These are phyloP conservation scores for Pleoardoris graminearum DNA, from an alignment of 2,329 filamentous ascomycete species.

Conservation along the genomic window DNA sequence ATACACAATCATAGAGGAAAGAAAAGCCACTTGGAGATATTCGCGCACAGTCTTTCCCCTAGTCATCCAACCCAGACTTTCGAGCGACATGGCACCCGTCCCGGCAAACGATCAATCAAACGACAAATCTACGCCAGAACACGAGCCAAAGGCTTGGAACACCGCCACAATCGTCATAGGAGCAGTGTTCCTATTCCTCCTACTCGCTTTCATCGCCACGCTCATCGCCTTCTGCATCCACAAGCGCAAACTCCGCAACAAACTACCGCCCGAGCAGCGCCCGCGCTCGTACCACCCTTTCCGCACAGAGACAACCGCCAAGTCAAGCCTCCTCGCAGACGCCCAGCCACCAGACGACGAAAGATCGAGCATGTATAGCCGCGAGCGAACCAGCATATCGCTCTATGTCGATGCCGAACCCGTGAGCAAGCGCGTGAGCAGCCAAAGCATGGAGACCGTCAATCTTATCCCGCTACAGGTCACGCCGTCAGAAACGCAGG, in stretches of 20 bases:
- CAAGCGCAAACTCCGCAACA: slow-evolving; percentile 29
- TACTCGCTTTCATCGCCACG: slow-evolving; percentile 23
- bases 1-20: slow-evolving; percentile 8
- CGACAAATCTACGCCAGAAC: slow-evolving; percentile 12
- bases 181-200: slow-evolving; percentile 29
- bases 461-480: slow-evolving; percentile 34
- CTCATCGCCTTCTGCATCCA: slow-evolving; percentile 28
- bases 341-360: slow-evolving; percentile 23
- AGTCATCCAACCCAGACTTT: background rate
- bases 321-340: slow-evolving; percentile 30
- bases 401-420: slow-evolving; percentile 34
- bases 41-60: background rate
- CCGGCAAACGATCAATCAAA: slow-evolving; percentile 21
- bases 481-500: slow-evolving; percentile 25
- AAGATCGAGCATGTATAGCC: slow-evolving; percentile 39
- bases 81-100: slow-evolving; percentile 29
- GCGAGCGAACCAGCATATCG: slow-evolving; percentile 30
- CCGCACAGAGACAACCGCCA: slow-evolving; percentile 23
- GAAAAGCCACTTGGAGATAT: background rate
- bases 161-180: slow-evolving; percentile 34
- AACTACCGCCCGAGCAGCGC: slow-evolving; percentile 24
- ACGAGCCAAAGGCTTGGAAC: slow-evolving; percentile 22
- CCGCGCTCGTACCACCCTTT: slow-evolving; percentile 22
- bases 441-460: slow-evolving; percentile 25
- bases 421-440: slow-evolving; percentile 22